These are phyloP conservation scores for Solanum tarapatanum DNA, from an alignment of 257 asterid genomes.

Conservation along the genomic window DNA sequence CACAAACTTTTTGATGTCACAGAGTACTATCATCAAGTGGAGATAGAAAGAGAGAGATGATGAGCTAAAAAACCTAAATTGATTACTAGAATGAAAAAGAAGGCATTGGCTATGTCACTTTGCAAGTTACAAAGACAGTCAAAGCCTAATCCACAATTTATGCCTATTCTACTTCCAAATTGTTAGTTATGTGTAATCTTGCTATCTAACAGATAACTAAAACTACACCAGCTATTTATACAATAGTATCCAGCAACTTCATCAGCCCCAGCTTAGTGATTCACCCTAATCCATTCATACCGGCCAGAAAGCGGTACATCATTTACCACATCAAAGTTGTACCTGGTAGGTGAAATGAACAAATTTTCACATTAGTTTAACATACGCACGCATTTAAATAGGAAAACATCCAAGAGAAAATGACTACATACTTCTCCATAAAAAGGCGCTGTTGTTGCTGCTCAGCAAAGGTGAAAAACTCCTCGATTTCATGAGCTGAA, in stretches of 20 bases:
- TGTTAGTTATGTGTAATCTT: background rate
- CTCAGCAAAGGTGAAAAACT: constrained; percentile 44
- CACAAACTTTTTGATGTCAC: background rate
- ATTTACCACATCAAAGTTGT: constrained; percentile 46
- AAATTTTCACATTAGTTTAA: background rate
- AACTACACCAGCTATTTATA: background rate
- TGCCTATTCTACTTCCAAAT: background rate
- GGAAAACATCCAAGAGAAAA: background rate
- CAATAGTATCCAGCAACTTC: background rate
- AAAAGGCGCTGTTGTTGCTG: constrained; percentile 40
- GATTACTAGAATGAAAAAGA: background rate
- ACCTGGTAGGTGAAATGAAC: constrained; percentile 31
- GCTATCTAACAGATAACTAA: background rate
- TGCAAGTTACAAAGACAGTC: background rate
- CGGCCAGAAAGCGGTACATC: constrained; percentile 62
- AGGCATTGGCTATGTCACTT: background rate
- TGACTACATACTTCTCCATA: constrained; percentile 41
- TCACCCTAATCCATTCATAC: constrained; percentile 55
- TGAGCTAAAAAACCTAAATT: constrained; percentile 7
- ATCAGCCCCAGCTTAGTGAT: constrained; percentile 3
- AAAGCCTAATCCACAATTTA: background rate
- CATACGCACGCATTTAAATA: background rate
- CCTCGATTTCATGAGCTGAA: constrained; percentile 47
- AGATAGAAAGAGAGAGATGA: background rate
- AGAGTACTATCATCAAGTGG: background rate